A percentile compares a stretch with the other conserved stretches of the same genome.
These are phyloP conservation scores for Berberis thunbergii DNA, from an alignment of 164 flowering plant genomes.

Conservation along the genomic window DNA sequence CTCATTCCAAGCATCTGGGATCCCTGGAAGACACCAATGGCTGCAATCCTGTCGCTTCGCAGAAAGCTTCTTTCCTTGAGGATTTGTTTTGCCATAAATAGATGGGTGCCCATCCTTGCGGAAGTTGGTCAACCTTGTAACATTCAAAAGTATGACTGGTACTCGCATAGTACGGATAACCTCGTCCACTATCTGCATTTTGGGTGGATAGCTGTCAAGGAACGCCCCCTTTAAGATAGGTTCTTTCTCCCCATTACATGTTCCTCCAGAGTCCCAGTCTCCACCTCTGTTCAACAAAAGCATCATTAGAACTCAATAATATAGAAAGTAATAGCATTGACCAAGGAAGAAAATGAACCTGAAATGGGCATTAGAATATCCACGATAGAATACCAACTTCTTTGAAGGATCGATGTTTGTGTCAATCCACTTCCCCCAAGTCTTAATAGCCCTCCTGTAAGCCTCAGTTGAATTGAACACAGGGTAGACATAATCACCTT, in stretches of 20 bases:
- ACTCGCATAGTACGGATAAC: conserved; percentile 46
- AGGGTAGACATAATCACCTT: conserved; percentile 77
- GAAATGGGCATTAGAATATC: conserved; percentile 89
- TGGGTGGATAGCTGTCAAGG: conserved; percentile 62
- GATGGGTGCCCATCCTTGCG: conserved; percentile 97
- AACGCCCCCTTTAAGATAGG: conserved; percentile 52
- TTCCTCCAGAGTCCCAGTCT: conserved; percentile 97
- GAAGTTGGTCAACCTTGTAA: conserved; percentile 71
- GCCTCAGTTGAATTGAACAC: conserved; percentile 77
- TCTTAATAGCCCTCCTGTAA: conserved; percentile 63
- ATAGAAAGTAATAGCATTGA: neutral
- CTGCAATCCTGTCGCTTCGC: conserved; percentile 76
- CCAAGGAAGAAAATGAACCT: conserved; percentile 29
- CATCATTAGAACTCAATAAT: neutral
- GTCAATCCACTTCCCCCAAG: conserved; percentile 86
- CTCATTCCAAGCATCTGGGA: conserved; percentile 98
- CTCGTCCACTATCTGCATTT: conserved; percentile 86
- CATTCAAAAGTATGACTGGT: conserved; percentile 59
- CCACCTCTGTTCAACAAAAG: conserved; percentile 63
- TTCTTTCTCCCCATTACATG: conserved; percentile 75
- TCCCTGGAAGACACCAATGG: conserved; percentile 99
- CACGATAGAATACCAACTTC: conserved; percentile 72
- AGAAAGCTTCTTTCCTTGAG: conserved; percentile 40
- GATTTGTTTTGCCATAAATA: conserved; percentile 46
- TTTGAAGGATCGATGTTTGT: conserved; percentile 37